Conservation (phyloP, 148 eudicot genomes). For the Chenopodium quinoa region DNA sequence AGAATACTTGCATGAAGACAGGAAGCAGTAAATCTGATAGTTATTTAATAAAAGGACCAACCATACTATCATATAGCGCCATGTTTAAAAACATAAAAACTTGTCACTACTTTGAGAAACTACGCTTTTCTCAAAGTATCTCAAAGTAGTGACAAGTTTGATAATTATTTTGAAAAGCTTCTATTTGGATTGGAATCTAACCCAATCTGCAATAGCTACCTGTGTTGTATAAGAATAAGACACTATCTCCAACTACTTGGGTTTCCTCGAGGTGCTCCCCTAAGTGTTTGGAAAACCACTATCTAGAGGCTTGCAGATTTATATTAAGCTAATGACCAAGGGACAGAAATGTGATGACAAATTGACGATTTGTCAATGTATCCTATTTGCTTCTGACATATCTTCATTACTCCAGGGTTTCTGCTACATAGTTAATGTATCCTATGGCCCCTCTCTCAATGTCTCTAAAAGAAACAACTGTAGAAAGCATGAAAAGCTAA, state of each 20-base stretch:
- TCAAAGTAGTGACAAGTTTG: neutral
- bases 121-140: neutral
- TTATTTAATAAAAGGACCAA: neutral
- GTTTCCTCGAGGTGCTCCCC: neutral
- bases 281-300: neutral
- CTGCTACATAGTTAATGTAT: too few species aligned
- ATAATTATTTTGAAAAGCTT: neutral
- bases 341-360: neutral
- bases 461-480: too few species aligned
- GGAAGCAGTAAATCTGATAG: neutral
- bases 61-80: neutral
- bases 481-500: too few species aligned
- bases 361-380: neutral
- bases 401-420: neutral
- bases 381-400: neutral
- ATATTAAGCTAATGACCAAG: neutral
- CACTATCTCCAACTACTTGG: neutral
- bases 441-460: too few species aligned
- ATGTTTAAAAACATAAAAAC: neutral
- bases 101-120: neutral
- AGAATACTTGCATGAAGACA: slow-evolving; percentile 3
- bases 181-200: neutral
- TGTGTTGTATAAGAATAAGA: neutral
- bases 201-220: neutral
- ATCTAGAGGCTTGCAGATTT: neutral